Evolutionary conservation across 108 stramenopile genomes (phyloP).

Genomic region (Fistulifera pelliculosa): DNA sequence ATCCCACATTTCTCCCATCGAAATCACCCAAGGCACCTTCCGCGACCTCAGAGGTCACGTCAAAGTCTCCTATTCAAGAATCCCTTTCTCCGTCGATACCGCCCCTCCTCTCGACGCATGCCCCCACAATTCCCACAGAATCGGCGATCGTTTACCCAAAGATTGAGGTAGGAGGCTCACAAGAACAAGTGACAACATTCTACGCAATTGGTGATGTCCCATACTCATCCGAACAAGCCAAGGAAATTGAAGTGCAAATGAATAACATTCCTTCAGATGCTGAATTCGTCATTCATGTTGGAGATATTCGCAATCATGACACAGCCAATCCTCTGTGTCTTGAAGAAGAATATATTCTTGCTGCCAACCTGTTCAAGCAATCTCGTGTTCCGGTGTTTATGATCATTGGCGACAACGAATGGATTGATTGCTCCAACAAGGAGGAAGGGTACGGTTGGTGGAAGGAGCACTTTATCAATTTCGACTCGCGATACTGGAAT

Average conservation of each 20-base stretch:
- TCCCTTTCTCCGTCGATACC: too few species aligned
- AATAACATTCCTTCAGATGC: constrained; percentile 27
- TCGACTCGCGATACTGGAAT: constrained; percentile 21
- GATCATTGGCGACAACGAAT: constrained; percentile 54
- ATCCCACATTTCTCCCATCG: background rate
- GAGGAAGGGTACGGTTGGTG: constrained; percentile 19
- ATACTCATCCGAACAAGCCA: constrained; percentile 8
- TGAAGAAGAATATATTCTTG: constrained; percentile 36
- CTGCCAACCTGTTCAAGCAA: constrained; percentile 32
- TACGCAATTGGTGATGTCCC: constrained; percentile 30
- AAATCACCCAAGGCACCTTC: too few species aligned
- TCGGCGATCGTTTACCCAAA: too few species aligned
- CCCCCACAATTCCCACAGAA: too few species aligned
- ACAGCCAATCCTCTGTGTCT: constrained; percentile 13
- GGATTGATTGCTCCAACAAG: constrained; percentile 33
- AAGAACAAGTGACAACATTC: constrained; percentile 10
- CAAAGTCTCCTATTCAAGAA: too few species aligned
- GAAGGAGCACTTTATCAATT: constrained; percentile 15
- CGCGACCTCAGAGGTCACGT: too few species aligned
- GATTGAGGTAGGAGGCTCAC: too few species aligned
- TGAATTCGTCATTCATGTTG: constrained; percentile 63
- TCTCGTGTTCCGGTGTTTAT: constrained; percentile 52
- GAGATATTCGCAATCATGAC: constrained; percentile 41
- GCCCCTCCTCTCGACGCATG: too few species aligned
- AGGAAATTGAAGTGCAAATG: constrained; percentile 12